Conservation (phyloP, 768 basidiomycete species). For the Sarcodon sp. region DNA sequence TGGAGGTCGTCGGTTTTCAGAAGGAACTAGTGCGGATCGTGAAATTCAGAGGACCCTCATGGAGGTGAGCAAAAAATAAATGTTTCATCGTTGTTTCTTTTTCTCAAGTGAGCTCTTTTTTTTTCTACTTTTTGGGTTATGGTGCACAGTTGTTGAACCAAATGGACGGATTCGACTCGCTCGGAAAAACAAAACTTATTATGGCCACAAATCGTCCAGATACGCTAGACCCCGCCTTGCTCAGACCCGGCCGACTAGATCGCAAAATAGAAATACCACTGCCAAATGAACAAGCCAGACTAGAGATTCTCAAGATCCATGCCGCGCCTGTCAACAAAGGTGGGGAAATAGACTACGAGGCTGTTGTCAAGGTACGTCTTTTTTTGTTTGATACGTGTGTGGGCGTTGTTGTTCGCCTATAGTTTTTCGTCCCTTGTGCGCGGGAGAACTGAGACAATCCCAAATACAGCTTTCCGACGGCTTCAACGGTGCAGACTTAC, state of each 20-base stretch:
- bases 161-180: slow-evolving; percentile 98
- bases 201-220: slow-evolving; percentile 99
- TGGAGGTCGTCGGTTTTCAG: slow-evolving; percentile 79
- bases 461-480: slow-evolving; percentile 59
- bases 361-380: slow-evolving; percentile 76
- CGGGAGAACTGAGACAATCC: not conserved
- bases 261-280: slow-evolving; percentile 96
- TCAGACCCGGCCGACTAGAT: slow-evolving; percentile 92
- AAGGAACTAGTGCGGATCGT: slow-evolving; percentile 95
- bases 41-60: slow-evolving; percentile 98
- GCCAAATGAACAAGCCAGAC: slow-evolving; percentile 91
- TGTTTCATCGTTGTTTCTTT: not conserved
- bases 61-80: slow-evolving; percentile 47
- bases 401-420: not conserved
- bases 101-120: not conserved
- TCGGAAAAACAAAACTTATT: slow-evolving; percentile 92
- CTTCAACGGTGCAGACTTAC: slow-evolving; percentile 94
- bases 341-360: slow-evolving; percentile 95
- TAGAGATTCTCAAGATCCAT: slow-evolving; percentile 98
- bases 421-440: not conserved
- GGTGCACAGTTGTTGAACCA: slow-evolving; percentile 76
- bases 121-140: not conserved
- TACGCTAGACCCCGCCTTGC: slow-evolving; percentile 91
- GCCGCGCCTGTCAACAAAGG: slow-evolving; percentile 87
- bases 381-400: not conserved